Evolutionary conservation across 164 flowering plant genomes (phyloP).

Genomic region (Hamamelis virginiana): DNA sequence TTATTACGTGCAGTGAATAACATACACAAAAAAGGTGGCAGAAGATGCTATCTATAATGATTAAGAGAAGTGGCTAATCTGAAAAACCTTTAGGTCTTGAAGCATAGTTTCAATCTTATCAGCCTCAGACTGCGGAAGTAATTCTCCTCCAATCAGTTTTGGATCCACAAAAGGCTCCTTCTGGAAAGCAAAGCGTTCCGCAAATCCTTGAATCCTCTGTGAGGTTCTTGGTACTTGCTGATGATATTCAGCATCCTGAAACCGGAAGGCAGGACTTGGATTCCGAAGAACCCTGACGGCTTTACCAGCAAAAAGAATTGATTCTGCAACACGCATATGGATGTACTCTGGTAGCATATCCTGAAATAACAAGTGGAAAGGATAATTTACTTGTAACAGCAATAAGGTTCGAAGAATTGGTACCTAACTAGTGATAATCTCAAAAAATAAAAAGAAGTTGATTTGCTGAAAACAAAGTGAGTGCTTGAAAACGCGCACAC

Average conservation of each 20-base stretch:
- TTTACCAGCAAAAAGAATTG: conserved; percentile 94
- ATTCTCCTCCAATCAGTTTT: conserved; percentile 59
- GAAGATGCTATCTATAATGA: background rate
- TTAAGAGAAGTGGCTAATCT: background rate
- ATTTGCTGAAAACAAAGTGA: no score
- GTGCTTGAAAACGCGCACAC: no score
- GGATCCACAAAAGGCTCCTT: conserved; percentile 43
- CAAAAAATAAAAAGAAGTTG: no score
- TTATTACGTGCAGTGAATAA: background rate
- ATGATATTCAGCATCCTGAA: conserved; percentile 41
- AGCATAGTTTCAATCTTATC: conserved; percentile 91
- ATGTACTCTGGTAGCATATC: conserved; percentile 97
- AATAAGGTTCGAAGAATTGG: background rate
- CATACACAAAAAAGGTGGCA: background rate
- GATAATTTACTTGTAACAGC: background rate
- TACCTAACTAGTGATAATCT: no score
- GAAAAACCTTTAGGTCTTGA: conserved; percentile 69
- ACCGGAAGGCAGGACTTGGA: conserved; percentile 71
- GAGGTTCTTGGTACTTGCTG: conserved; percentile 49
- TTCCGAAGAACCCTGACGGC: conserved; percentile 91
- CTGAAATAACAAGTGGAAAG: conserved; percentile 40
- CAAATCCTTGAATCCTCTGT: conserved; percentile 49
- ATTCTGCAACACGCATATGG: conserved; percentile 90
- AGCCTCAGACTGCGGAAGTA: conserved; percentile 88
- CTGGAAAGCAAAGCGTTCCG: conserved; percentile 39